Base-by-base conservation (phyloP, 176 grass and related monocot species). In the Metroxylon sagu region DNA sequence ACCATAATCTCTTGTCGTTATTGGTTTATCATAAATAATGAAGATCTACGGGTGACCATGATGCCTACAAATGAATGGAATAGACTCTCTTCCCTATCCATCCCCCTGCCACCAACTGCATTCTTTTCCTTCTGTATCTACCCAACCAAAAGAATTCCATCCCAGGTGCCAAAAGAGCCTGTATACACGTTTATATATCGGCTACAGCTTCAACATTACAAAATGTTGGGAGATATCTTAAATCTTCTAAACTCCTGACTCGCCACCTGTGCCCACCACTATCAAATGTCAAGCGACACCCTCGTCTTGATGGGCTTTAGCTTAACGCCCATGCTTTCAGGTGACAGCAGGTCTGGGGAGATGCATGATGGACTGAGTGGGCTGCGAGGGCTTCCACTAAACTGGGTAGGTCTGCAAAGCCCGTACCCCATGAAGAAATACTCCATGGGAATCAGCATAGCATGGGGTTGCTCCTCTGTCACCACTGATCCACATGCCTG, bases 361-460 rank as follows among this genome's bases (percentile, higher is more conserved):
- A 72, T 62, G 49, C 57, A 54, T 5, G 43, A 61, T 19, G 69
- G 69, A 31, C 58, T 72, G 49, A 60, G 57, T 0, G 57, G 57
- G 26, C 69, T 52, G 19, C 55, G 54, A 5, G 66, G 66, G n/a
- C 66, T 57, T 19, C 19, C 12, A 7, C 25, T 62, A 15, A 53
- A 19, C 14, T 53, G 69, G 49, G n/a, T 53, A 1, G 12, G 49
- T 50, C 69, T 4, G 27, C 54, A 28, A 19, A 72, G 50, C 5
- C 69, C 58, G 21, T 53, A 71, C 16, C 56, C 25, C 48, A 71
- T 71, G 56, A 71, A 52, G 49, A 52, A 61, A 17, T 71, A 52
- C 69, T 71, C 69, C 49, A 71, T n/a, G 6, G 69, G 69, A 52
- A 71, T 60, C 48, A 71, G 54, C 69, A 71, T 72, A 25, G 69